Base-by-base conservation (phyloP, 1,284 basidiomycete genomes). In the Pyrrhoderma noxium region DNA sequence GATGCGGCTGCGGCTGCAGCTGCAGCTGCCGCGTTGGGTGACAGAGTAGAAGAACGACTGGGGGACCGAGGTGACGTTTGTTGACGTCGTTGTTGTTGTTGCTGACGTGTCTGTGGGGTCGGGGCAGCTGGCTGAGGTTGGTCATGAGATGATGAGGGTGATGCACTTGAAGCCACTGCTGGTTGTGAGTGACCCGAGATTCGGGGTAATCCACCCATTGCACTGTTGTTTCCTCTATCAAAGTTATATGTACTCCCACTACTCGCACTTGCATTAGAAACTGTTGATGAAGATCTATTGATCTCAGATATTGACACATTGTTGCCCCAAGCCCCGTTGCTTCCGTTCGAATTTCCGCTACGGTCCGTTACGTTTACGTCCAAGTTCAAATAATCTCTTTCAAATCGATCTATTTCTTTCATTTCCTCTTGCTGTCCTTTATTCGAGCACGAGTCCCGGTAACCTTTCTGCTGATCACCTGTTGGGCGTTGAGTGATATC, bases 141-240 rank as follows among this genome's bases (percentile, higher is more conserved):
- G 60, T 61, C 27, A 58, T 51, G 42, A 58, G 44, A 13, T 58
- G 54, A 34, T 48, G 59, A 59, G 56, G 61, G 56, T 49, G 60
- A 47, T 49, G 61, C 56, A 45, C 59, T 57, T 47, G 65, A 56
- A 45, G 52, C 62, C 56, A 54, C 47, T 43, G 45, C 37, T 54
- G 47, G 16, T 49, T 75, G 64, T 76, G 78, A 72, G 62, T 84
- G 82, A 57, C 75, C 79, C 60, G 82, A 76, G 61, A 85, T 83
- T 64, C 83, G 83, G 63, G 77, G 74, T 71, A 85, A 76, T 49
- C 74, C 76, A 65, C 72, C 70, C 64, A 76, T 74, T 56, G 76
- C 68, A 46, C 74, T 70, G 66, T 70, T 75, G 66, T 80, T 77
- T 55, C 80, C 18, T n/a, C 36, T 27, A 34, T 27, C 46, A 16